These are phyloP conservation scores for Diophrys sp. DNA, from an alignment of 73 alveolate genomes.

Conservation along the genomic window DNA sequence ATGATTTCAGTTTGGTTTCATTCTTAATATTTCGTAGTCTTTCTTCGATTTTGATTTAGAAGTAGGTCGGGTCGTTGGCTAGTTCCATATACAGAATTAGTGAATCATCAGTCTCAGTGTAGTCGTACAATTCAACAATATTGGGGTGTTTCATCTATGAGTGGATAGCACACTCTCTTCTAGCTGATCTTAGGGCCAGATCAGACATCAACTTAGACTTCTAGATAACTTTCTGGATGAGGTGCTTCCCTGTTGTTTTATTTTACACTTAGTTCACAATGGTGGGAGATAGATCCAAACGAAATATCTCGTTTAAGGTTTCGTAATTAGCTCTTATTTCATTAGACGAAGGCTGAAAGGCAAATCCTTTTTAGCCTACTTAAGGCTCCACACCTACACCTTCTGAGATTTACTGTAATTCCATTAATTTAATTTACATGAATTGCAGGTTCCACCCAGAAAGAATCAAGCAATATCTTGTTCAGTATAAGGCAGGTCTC, in stretches of 20 bases:
- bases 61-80: conserved; percentile 56
- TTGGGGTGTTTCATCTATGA: conserved; percentile 44
- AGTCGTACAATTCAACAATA: conserved; percentile 58
- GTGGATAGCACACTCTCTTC: conserved; percentile 67
- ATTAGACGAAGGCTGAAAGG: conserved; percentile 13
- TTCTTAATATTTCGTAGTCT: conserved; percentile 35
- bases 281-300: conserved; percentile 35
- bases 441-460: too few relatives aligned
- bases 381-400: too few relatives aligned
- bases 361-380: too few relatives aligned
- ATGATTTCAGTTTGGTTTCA: conserved; percentile 45
- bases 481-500: too few relatives aligned
- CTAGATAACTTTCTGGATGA: conserved; percentile 25
- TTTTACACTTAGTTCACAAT: conserved; percentile 4
- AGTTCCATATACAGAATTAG: conserved; percentile 53
- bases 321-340: conserved; percentile 13
- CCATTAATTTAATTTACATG: too few relatives aligned
- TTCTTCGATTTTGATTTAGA: conserved; percentile 46
- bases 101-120: conserved; percentile 49
- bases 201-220: conserved; percentile 44
- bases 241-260: neutral
- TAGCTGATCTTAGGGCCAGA: conserved; percentile 6
- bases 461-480: too few relatives aligned
- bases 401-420: too few relatives aligned
- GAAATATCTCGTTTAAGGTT: conserved; percentile 18